A percentile compares a stretch with the other conserved stretches of the same genome.
Evolutionary conservation across 345 rosid genomes (phyloP).

Genomic region (Luvunga scandens): DNA sequence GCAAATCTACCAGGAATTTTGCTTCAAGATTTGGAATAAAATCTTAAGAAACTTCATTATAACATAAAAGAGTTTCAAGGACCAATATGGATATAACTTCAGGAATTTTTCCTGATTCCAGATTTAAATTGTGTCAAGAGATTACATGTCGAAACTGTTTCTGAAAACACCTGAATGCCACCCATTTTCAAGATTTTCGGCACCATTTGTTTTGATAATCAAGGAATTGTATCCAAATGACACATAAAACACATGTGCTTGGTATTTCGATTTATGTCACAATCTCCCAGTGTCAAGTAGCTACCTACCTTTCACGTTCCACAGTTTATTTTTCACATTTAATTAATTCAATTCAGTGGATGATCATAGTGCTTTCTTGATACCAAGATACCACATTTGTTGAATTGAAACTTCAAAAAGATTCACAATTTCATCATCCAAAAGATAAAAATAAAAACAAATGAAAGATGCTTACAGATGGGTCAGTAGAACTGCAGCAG

Average conservation of each 20-base stretch:
- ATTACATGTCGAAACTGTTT: background rate
- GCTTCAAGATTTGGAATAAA: background rate
- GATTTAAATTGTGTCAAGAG: background rate
- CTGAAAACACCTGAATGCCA: background rate
- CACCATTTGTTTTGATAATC: background rate
- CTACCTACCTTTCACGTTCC: background rate
- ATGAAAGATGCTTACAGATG: slow-evolving; percentile 51
- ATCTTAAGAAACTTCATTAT: background rate
- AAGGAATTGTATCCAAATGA: background rate
- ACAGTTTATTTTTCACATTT: background rate
- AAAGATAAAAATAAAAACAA: background rate
- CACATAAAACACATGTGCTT: background rate
- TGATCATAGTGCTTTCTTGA: background rate
- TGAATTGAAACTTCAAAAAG: background rate
- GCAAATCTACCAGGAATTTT: background rate
- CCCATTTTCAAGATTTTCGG: background rate
- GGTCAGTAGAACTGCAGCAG: slow-evolving; percentile 33
- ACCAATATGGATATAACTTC: background rate
- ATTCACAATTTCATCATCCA: background rate
- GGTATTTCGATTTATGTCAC: background rate
- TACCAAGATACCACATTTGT: background rate
- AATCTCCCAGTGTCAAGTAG: background rate
- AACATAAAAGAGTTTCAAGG: background rate
- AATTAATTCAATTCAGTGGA: background rate
- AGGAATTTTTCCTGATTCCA: background rate